Base-by-base conservation (phyloP, 805 yeast species). In the Ogataea nonfermentans region DNA sequence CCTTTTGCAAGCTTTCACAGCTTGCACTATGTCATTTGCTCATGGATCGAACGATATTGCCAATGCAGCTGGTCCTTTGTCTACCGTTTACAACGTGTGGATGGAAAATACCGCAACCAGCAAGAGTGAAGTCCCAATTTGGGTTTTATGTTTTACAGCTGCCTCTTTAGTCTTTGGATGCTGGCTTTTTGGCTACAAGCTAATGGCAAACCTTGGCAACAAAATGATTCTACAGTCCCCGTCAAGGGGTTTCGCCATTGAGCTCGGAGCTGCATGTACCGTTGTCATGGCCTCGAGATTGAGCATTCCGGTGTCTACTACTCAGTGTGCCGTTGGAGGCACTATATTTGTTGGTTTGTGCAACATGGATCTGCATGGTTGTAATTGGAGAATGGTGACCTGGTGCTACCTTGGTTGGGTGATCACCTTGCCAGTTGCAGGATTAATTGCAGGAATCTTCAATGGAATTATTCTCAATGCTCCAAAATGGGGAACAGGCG, bases 31-130 rank as follows among this genome's bases (percentile, higher is more conserved):
- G 82, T 82, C 90, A 2, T 81, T 84, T 61, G 86, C 90, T 6
- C 91, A 83, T 56, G 91, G 91, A 41, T 81, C 91, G 27, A 83
- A 83, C 56, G 91, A 83, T 63, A 81, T 84, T 47, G 73, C 88
- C 34, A 83, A 83, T 52, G 89, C 91, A 26, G 74, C 84, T 23
- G 90, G 88, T 49, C 90, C 91, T 24, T 68, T 81, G 51, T 66
- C 88, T 31, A 72, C 88, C 10, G 73, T 82, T 15, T 83, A 79
- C 58, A 61, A 69, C 29, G 67, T 79, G 17, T 83, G 89, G 88
- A 59, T 59, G 15, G 61, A 76, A 25, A 76, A 79, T 50, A 56
- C 64, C 3, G 65, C 68, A 35, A 56, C 61, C 12, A 46, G 53
- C 4, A 76, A 79, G 53, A 59, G 81, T 25, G 76, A 72, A 9